A percentile compares a stretch with the other conserved stretches of the same genome.
phyloP scores from a whole-genome alignment of 2,329 filamentous ascomycete species.

The Diaporthe sp. region DNA sequence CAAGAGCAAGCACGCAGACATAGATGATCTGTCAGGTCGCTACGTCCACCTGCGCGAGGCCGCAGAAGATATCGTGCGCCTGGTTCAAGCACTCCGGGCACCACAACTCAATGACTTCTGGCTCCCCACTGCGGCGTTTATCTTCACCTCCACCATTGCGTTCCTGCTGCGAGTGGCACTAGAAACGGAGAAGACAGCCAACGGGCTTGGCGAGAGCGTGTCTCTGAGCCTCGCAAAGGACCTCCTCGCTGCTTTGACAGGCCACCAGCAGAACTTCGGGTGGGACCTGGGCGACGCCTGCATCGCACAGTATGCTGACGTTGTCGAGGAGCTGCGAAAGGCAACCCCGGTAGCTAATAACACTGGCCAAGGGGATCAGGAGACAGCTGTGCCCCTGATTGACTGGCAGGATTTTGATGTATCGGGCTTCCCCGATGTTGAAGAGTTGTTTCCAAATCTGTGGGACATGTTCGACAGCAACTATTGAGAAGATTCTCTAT shows the following conservation, averaged over 20 bases:
- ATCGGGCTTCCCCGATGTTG: constrained; percentile 6
- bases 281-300: constrained; percentile 65
- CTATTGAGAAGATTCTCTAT: background rate
- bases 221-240: constrained; percentile 56
- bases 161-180: constrained; percentile 61
- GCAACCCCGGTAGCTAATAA: constrained; percentile 29
- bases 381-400: background rate
- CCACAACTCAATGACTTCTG: constrained; percentile 60
- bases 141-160: constrained; percentile 59
- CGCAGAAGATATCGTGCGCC: constrained; percentile 59
- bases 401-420: constrained; percentile 18
- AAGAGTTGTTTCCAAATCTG: constrained; percentile 27
- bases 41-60: constrained; percentile 55
- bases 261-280: constrained; percentile 49
- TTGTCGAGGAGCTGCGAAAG: constrained; percentile 55
- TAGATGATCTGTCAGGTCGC: constrained; percentile 39
- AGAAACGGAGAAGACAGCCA: constrained; percentile 51
- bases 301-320: constrained; percentile 56
- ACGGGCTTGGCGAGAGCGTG: constrained; percentile 47
- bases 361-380: background rate
- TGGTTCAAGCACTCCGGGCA: constrained; percentile 57
- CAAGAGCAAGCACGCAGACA: constrained; percentile 19
- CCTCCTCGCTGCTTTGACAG: constrained; percentile 51
- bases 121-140: constrained; percentile 58
- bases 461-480: constrained; percentile 31